Evolutionary conservation across 805 yeast species (phyloP).

Genomic region (Suhomyces sp.): DNA sequence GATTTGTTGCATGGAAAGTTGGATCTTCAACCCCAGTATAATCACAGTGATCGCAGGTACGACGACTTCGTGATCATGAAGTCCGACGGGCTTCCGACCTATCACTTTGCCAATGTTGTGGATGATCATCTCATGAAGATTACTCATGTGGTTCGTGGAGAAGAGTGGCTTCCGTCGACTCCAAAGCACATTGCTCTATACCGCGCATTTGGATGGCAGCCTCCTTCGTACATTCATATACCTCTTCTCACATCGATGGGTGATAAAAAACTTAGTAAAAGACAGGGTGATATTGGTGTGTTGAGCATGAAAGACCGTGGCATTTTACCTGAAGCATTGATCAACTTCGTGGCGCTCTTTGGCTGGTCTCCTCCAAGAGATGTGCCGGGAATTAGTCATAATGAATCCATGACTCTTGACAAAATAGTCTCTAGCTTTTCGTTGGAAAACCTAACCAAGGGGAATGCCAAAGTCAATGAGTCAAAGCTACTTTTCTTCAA

Average conservation of each 20-base stretch:
- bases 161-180: constrained; percentile 96
- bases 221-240: constrained; percentile 83
- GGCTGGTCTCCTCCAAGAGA: constrained; percentile 90
- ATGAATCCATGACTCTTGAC: constrained; percentile 50
- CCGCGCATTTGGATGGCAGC: constrained; percentile 78
- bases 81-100: constrained; percentile 94
- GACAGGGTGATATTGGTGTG: constrained; percentile 80
- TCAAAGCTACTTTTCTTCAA: constrained; percentile 75
- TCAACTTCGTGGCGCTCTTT: constrained; percentile 82
- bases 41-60: constrained; percentile 64
- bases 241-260: constrained; percentile 75
- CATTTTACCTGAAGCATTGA: constrained; percentile 78
- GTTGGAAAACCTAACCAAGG: constrained; percentile 76
- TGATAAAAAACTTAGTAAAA: constrained; percentile 79
- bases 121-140: constrained; percentile 93
- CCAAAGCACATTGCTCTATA: constrained; percentile 91
- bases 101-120: constrained; percentile 92
- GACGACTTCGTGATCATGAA: constrained; percentile 90
- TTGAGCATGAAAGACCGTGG: constrained; percentile 57
- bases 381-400: constrained; percentile 42
- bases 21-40: constrained; percentile 76
- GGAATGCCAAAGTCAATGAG: constrained; percentile 88
- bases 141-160: constrained; percentile 94
- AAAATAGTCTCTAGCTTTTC: constrained; percentile 58
- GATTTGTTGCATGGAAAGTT: constrained; percentile 80